phyloP scores from a whole-genome alignment of 306 rosid species.

The Amphicarpaea edgeworthii region DNA sequence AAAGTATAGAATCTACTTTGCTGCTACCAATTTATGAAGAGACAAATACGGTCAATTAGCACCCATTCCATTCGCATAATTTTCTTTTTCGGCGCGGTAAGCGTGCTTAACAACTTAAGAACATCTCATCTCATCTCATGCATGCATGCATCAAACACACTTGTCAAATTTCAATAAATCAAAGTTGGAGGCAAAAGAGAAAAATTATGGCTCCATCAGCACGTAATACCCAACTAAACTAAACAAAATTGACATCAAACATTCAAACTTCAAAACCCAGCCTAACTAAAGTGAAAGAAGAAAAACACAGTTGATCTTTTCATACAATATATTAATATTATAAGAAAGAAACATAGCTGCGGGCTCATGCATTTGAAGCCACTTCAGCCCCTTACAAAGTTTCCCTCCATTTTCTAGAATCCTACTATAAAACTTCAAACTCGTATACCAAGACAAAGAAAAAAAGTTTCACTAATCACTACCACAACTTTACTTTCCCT shows the following conservation, averaged over 20 bases:
- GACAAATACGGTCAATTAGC: constrained; percentile 28
- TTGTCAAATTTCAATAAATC: constrained; percentile 17
- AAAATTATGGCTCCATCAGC: background rate
- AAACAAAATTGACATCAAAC: background rate
- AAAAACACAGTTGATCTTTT: background rate
- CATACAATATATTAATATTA: background rate
- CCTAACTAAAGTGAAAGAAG: background rate
- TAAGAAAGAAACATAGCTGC: constrained; percentile 56
- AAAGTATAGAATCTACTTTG: constrained; percentile 41
- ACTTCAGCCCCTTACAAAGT: constrained; percentile 61
- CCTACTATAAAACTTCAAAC: constrained; percentile 36
- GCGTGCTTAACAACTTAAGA: constrained; percentile 36
- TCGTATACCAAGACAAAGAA: constrained; percentile 42
- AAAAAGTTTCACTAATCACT: constrained; percentile 49
- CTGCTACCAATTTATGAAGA: constrained; percentile 22
- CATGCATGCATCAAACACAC: constrained; percentile 7
- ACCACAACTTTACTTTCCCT: constrained; percentile 23
- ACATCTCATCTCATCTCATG: too few species aligned
- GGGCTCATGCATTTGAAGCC: constrained; percentile 73
- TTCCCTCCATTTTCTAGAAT: constrained; percentile 43
- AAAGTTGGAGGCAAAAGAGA: background rate
- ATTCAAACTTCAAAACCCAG: too few species aligned
- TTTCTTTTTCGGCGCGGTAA: constrained; percentile 40
- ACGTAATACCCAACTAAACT: background rate
- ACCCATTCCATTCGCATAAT: constrained; percentile 30